A percentile compares a stretch with the other conserved stretches of the same genome.
phyloP scores from a whole-genome alignment of 257 asterid genomes.

The Lantana camara region DNA sequence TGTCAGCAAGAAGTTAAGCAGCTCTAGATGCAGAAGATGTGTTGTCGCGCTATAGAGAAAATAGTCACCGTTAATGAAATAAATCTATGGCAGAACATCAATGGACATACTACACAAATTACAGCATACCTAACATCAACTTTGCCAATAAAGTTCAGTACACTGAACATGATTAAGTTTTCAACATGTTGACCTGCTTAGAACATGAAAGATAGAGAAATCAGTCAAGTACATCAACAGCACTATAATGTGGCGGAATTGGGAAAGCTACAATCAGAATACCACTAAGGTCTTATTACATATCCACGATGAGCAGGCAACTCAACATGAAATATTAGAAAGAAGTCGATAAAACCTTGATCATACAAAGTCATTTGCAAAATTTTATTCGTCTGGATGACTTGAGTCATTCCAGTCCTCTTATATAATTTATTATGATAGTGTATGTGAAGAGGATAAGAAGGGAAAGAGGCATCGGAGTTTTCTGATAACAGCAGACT shows the following conservation, averaged over 20 bases:
- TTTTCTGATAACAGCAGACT: too few relatives aligned
- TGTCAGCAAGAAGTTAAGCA: slow-evolving; percentile 76
- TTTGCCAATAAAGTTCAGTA: slow-evolving; percentile 72
- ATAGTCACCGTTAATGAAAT: slow-evolving; percentile 32
- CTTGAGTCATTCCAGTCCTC: too few relatives aligned
- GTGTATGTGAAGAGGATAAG: neutral
- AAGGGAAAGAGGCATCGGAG: slow-evolving; percentile 1
- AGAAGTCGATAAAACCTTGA: too few relatives aligned
- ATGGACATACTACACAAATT: slow-evolving; percentile 21
- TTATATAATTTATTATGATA: too few relatives aligned
- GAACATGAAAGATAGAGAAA: neutral
- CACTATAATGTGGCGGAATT: slow-evolving; percentile 3
- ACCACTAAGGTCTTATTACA: slow-evolving; percentile 13
- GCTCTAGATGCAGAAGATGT: slow-evolving; percentile 77
- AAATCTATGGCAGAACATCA: slow-evolving; percentile 19
- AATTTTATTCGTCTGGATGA: too few relatives aligned
- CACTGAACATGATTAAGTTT: slow-evolving; percentile 65
- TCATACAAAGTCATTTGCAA: too few relatives aligned
- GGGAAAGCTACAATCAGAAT: slow-evolving; percentile 1
- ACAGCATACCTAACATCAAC: slow-evolving; percentile 82
- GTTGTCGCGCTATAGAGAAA: slow-evolving; percentile 56
- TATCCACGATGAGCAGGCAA: slow-evolving; percentile 12
- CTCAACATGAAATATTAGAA: neutral
- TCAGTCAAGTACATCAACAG: slow-evolving; percentile 9
- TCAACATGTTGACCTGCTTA: slow-evolving; percentile 67